A percentile compares a stretch with the other conserved stretches of the same genome.
Conservation (phyloP, 768 basidiomycete genomes). For the Hygrophoropsis aurantiaca region DNA sequence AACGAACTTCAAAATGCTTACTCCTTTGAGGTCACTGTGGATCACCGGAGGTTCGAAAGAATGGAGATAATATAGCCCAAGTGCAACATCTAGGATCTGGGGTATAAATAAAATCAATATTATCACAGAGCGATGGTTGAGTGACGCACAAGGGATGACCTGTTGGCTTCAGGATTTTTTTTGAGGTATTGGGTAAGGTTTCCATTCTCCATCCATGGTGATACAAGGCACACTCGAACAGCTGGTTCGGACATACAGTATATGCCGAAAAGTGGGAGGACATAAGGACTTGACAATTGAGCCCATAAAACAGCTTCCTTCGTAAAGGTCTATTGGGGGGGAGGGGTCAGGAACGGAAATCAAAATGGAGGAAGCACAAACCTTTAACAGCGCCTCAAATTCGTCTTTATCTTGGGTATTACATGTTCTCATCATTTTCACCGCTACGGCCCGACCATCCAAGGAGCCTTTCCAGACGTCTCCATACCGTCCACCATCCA, state of each 20-base stretch:
- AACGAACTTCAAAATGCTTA: conserved; percentile 3
- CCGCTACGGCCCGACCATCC: conserved; percentile 27
- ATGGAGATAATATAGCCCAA: conserved; percentile 26
- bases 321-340: conserved; percentile 23
- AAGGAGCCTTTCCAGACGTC: conserved; percentile 29
- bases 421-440: conserved; percentile 27
- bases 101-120: too few species aligned
- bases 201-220: conserved; percentile 29
- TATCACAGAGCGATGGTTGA: too few species aligned
- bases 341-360: too few species aligned
- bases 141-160: conserved; percentile 32
- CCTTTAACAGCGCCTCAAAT: conserved; percentile 24
- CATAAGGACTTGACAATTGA: conserved; percentile 27
- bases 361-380: conserved; percentile 6
- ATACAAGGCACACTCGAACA: conserved; percentile 16
- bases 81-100: too few species aligned
- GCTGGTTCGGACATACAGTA: conserved; percentile 10
- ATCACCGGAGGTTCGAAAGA: conserved; percentile 24
- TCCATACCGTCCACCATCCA: conserved; percentile 29
- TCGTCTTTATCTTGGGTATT: conserved; percentile 17
- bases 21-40: conserved; percentile 33
- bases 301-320: conserved; percentile 31
- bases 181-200: conserved; percentile 31
- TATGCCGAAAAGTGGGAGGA: conserved; percentile 31
- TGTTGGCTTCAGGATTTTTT: conserved; percentile 21